These are phyloP conservation scores for Phyllosticta citribraziliensis DNA, from an alignment of 2,329 filamentous ascomycete species.

Conservation along the genomic window DNA sequence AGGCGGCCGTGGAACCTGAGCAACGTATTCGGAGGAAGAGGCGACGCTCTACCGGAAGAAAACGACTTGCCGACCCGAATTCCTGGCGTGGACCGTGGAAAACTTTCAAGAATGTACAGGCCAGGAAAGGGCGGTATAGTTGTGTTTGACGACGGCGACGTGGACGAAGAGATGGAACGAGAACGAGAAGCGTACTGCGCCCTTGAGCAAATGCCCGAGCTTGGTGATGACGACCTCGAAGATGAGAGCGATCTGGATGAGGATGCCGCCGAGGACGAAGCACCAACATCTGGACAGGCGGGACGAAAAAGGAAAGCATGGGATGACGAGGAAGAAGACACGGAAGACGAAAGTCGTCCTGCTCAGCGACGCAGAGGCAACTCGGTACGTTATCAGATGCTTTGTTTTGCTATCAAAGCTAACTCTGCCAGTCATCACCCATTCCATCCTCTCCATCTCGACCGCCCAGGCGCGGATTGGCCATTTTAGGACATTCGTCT, in stretches of 20 bases:
- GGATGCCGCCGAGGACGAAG: constrained; percentile 15
- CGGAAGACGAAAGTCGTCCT: constrained; percentile 61
- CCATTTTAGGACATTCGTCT: constrained; percentile 24
- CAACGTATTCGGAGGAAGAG: constrained; percentile 72
- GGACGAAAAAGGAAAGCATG: constrained; percentile 33
- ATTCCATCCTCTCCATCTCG: constrained; percentile 59
- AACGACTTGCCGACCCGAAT: constrained; percentile 25
- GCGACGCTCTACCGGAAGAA: neutral
- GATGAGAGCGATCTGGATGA: constrained; percentile 46
- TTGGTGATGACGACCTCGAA: constrained; percentile 62
- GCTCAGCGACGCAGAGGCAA: constrained; percentile 78
- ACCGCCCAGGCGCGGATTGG: constrained; percentile 49
- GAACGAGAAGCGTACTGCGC: constrained; percentile 78
- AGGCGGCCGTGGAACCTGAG: constrained; percentile 88
- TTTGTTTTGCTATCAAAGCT: neutral
- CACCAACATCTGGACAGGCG: constrained; percentile 26
- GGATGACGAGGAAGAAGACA: constrained; percentile 52
- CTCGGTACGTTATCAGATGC: constrained; percentile 50
- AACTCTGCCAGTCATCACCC: constrained; percentile 46
- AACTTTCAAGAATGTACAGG: constrained; percentile 61
- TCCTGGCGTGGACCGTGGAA: constrained; percentile 61
- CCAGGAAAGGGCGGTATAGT: constrained; percentile 79
- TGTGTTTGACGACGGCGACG: constrained; percentile 92
- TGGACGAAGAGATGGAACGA: constrained; percentile 65
- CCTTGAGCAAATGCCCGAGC: constrained; percentile 82